A percentile compares a stretch with the other conserved stretches of the same genome.
phyloP scores from a whole-genome alignment of 495 filamentous ascomycete species.

The Pyrenula aspistea region DNA sequence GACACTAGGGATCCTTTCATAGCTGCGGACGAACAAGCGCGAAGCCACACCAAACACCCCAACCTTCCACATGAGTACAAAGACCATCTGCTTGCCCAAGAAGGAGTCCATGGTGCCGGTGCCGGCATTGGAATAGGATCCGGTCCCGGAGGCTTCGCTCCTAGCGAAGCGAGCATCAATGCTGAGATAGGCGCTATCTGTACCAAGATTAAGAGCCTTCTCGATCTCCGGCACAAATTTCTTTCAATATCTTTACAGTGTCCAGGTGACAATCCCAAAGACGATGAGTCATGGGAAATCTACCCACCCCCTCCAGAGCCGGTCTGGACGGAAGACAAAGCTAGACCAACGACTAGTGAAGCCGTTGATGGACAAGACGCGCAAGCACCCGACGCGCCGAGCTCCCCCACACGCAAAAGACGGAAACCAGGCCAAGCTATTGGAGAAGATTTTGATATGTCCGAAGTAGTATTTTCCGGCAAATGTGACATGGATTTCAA shows the following conservation, averaged over 20 bases:
- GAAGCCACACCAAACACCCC: conserved; percentile 29
- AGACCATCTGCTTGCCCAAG: conserved; percentile 25
- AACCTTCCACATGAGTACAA: conserved; percentile 35
- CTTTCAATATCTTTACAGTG: conserved; percentile 77
- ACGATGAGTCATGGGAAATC: conserved; percentile 71
- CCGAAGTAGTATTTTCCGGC: conserved; percentile 37
- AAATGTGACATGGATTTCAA: conserved; percentile 43
- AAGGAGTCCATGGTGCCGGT: conserved; percentile 38
- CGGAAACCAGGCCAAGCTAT: conserved; percentile 86
- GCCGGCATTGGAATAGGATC: conserved; percentile 36
- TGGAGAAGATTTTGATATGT: conserved; percentile 80
- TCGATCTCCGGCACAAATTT: conserved; percentile 82
- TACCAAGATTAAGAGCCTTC: conserved; percentile 68
- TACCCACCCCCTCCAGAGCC: conserved; percentile 87
- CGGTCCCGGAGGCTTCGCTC: conserved; percentile 30
- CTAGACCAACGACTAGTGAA: conserved; percentile 17
- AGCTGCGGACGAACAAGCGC: conserved; percentile 30
- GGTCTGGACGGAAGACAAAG: conserved; percentile 68
- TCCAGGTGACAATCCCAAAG: conserved; percentile 71
- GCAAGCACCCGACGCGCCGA: conserved; percentile 4
- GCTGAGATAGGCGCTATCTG: conserved; percentile 77
- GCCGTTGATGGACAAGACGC: conserved; percentile 5
- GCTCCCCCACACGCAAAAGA: conserved; percentile 28
- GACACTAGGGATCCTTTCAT: conserved; percentile 8
- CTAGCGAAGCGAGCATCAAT: conserved; percentile 57